Evolutionary conservation across 345 rosid genomes (phyloP), one percentile per base, ranked within the genome.

Genomic region (Salix suchowensis): DNA sequence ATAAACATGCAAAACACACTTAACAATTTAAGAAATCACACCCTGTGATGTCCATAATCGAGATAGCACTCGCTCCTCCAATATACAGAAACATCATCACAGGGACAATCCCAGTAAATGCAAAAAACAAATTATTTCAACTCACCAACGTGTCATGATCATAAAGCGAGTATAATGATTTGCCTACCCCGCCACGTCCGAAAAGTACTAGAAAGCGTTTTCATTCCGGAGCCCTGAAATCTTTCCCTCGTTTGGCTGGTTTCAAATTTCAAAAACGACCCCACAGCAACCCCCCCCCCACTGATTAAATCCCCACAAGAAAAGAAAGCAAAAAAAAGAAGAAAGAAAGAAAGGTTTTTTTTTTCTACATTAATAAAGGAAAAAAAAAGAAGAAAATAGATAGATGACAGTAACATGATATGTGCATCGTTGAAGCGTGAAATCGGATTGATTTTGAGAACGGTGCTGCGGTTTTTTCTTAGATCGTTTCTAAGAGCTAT

Each of bases 261-360:
- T 85, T 87, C 85, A 85, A 87, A 85, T 79, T 87, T 84, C 76
- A 74, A 81, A 79, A 77, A 68, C 84, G 75, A 81, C 82, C 74
- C 79, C 77, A 52, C 83, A 76, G 71, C 85, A 71, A 75, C 70
- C 76, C 30, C 66, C 21, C 79, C 73, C 70, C 65, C 66, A 28
- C 23, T 55, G 68, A 71, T 70, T 32, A 26, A 64, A 46, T 36
- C 70, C 23, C 14, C 40, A n/a, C 28, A 48, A 23, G 10, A 54
- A 50, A 36, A 23, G 67, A 26, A 26, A 44, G 7, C 19, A 30
- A 16, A 0, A 70, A 24, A 40, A 0, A 24, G 26, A 26, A 39
- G 5, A 72, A 32, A 55, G 8, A n/a, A 23, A 34, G 1, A 36
- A 8, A 4, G 23, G 21, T n/a, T n/a, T 54, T 54, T 26, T 54